These are phyloP conservation scores for Mortierella claussenii DNA, from an alignment of 192 early-diverging fungal species.

Conservation along the genomic window DNA sequence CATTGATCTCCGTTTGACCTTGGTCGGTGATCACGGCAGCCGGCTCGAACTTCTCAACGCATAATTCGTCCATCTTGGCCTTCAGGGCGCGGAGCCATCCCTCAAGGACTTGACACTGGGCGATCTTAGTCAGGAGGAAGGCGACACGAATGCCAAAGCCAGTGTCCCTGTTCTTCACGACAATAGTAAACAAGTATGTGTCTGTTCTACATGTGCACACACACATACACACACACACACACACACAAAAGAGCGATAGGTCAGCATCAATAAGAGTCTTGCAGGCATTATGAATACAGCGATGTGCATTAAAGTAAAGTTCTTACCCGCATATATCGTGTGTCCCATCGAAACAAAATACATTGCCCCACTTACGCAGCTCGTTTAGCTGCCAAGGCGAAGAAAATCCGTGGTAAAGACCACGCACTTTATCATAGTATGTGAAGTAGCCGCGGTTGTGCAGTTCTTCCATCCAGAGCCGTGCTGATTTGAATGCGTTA, in stretches of 20 bases:
- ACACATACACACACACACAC: neutral
- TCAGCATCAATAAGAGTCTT: no score
- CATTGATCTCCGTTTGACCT: constrained; percentile 19
- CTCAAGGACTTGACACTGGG: neutral
- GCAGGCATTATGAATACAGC: no score
- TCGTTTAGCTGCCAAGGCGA: constrained; percentile 21
- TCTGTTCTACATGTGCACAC: neutral
- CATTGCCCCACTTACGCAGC: constrained; percentile 18
- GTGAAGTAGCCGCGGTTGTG: constrained; percentile 8
- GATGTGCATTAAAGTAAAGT: neutral
- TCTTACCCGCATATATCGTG: constrained; percentile 12
- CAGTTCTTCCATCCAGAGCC: constrained; percentile 24
- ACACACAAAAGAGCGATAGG: neutral
- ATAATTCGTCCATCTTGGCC: constrained; percentile 5
- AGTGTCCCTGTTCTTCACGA: constrained; percentile 14
- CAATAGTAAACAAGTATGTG: constrained; percentile 14
- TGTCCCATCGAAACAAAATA: constrained; percentile 15
- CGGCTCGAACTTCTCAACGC: neutral
- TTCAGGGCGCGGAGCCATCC: constrained; percentile 12
- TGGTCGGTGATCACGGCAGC: constrained; percentile 18
- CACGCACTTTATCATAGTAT: constrained; percentile 15
- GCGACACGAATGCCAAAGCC: constrained; percentile 16
- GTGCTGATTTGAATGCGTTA: constrained; percentile 7
- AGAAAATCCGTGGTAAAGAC: constrained; percentile 17
- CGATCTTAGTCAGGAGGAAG: constrained; percentile 11